Conservation (phyloP, 2,329 filamentous ascomycete genomes). For the Zymoseptoria crescenta region DNA sequence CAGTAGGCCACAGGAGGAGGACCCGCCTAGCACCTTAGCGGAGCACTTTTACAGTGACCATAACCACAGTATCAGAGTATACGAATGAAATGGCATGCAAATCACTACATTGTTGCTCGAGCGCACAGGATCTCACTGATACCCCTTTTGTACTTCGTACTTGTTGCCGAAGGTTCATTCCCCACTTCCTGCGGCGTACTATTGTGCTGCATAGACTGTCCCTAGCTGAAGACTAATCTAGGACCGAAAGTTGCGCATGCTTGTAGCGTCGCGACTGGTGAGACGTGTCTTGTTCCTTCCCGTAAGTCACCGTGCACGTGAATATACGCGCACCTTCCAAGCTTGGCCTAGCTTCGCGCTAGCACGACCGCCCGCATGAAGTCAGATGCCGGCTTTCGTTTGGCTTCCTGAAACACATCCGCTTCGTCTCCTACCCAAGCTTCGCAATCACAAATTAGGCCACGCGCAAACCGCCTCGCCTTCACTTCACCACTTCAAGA, state of each 20-base stretch:
- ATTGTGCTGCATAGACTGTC: background rate
- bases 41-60: background rate
- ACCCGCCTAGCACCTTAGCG: background rate
- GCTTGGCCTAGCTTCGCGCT: background rate
- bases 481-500: background rate
- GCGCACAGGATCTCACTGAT: no score
- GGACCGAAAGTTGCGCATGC: background rate
- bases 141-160: background rate
- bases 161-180: background rate
- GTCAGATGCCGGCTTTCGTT: background rate
- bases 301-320: background rate
- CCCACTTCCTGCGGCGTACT: background rate
- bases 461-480: background rate
- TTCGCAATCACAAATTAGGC: background rate
- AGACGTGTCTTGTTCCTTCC: background rate
- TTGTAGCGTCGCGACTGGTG: background rate
- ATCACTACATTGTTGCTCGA: background rate
- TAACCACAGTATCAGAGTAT: background rate
- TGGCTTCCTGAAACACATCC: background rate
- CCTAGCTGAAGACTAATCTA: no score
- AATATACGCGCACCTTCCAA: background rate
- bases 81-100: background rate
- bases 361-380: background rate
- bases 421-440: background rate
- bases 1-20: background rate